These are phyloP conservation scores for Apiospora phragmitis DNA, from an alignment of 2,329 filamentous ascomycete genomes.

Conservation along the genomic window DNA sequence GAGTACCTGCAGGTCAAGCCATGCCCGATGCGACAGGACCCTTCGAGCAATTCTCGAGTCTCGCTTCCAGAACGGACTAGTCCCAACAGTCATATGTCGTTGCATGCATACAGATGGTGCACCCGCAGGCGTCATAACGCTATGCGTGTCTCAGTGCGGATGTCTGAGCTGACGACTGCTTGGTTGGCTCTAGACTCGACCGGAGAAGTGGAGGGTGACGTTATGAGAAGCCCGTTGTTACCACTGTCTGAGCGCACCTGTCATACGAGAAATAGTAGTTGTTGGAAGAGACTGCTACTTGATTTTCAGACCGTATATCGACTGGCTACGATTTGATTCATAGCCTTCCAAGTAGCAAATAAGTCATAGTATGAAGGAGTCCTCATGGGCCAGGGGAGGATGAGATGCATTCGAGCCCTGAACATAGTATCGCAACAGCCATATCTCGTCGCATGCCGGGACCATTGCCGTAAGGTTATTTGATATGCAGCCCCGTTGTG, in stretches of 20 bases:
- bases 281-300: background rate
- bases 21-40: conserved; percentile 8
- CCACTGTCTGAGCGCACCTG: background rate
- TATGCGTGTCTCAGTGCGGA: background rate
- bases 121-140: background rate
- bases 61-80: background rate
- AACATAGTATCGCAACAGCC: background rate
- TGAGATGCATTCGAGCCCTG: background rate
- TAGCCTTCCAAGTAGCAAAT: background rate
- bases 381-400: background rate
- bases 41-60: background rate
- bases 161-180: background rate
- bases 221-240: background rate
- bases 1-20: conserved; percentile 8
- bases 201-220: background rate
- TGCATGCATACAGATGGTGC: background rate
- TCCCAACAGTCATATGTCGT: background rate
- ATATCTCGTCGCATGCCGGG: background rate
- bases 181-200: background rate
- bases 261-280: background rate
- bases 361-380: background rate
- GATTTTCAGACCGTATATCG: background rate
- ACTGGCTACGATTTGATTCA: background rate
- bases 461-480: background rate
- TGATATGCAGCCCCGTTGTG: background rate